Base-by-base conservation (phyloP, 1,284 basidiomycete genomes). In the Ustilago nuda region DNA sequence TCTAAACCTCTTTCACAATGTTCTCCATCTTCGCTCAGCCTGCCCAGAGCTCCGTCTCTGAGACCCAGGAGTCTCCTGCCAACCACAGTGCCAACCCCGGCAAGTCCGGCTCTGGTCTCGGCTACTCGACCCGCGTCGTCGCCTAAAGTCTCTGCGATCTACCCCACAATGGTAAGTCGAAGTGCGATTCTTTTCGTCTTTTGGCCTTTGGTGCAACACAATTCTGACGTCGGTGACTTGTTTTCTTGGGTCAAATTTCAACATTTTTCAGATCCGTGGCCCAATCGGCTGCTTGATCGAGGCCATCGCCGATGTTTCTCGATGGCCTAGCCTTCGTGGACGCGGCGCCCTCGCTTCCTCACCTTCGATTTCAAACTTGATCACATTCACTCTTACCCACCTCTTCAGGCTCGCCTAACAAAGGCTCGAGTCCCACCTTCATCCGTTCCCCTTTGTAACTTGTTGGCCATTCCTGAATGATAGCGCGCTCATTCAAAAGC, bases 11-110 rank as follows among this genome's bases (percentile, higher is more conserved):
- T 61, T 13, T 43, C 19, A 66, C 39, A 56, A 72, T 72, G 70
- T 57, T 72, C 57, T 63, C 70, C 57, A 66, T 67, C 61, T 72
- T 72, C 53, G 35, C 56, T 46, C 69, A 72, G 69, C 51, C 60
- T 19, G 46, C 61, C 50, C 63, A 66, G 60, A 66, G 60, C 54
- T 67, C 64, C 43, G 65, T 61, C 35, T 39, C 70, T 8, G 64
- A 72, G 65, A 36, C 61, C 43, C 61, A 66, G 61, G 27, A 52
- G 39, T 6, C 51, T 5, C 63, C 63, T 46, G 46, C 45, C 45
- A 27, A 60, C 45, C 33, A 53, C n/a, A 19, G 9, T 41, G 39
- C 13, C 39, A 11, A 11, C 11, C 39, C 39, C 39, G 62, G 62
- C n/a, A 27, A 30, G n/a, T 55, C 41, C n/a, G 19, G 45, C 46